Base-by-base conservation (phyloP, 768 basidiomycete species). In the Boletus coccyginus region DNA sequence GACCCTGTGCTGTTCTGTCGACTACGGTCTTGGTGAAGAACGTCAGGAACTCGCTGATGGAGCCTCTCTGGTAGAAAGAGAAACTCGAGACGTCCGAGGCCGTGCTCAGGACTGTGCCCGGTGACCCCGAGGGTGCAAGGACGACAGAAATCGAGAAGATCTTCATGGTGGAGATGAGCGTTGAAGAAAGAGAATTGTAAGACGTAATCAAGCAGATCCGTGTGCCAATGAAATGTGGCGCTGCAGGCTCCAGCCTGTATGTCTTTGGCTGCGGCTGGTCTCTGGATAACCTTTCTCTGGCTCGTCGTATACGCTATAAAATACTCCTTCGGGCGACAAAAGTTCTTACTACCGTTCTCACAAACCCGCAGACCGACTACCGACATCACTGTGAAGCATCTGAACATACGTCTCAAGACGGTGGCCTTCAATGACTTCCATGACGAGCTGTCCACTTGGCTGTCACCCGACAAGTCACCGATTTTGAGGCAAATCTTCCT, bases 1-100 rank as follows among this genome's bases (percentile, higher is more conserved):
- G 91, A 17, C 93, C 94, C 57, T 86, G 84, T 7, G 81, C 78
- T 16, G 95, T 98, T 44, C 94, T 81, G 65, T 95, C 92, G 39
- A 85, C 86, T 33, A 98, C 93, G 2, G 94, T 98, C 81, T 87
- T 93, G 45, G 89, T 85, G 72, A 97, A 89, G 81, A 98, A 98
- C 27, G 83, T 81, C 84, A 98, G 82, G 74, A 98, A 98, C 75
- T 98, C 96, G 50, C 78, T 83, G 50, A 96, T 85, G 17, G 89
- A 86, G 46, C 92, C 87, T 59, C 83, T 79, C 75, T 97, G 94
- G 74, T 95, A 97, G 79, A 98, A 98, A 32, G 89, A 88, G 78
- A 95, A 98, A 12, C 88, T 88, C 29, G 88, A 90, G 14, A 98
- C 81, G 68, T 98, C 96, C 43, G 80, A 83, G 16, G 88, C 86